A percentile compares a stretch with the other conserved stretches of the same genome.
Conservation (phyloP, 495 filamentous ascomycete species). For the Coniosporium apollinis region DNA sequence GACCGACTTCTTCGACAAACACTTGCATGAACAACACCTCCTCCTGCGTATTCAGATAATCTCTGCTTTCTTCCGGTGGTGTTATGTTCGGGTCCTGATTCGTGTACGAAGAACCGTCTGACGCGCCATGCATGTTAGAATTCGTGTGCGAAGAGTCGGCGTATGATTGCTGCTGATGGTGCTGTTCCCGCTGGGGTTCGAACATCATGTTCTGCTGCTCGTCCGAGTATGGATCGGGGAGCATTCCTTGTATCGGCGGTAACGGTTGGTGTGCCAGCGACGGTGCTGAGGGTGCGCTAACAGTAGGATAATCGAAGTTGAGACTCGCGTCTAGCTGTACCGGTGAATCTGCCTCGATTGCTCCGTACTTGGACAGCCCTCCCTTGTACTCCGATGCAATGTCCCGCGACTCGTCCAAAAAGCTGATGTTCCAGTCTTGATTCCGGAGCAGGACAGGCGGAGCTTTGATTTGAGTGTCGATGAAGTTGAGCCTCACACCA, state of each 20-base stretch:
- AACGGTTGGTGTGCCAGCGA: constrained; percentile 25
- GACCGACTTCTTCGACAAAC: constrained; percentile 77
- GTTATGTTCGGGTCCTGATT: constrained; percentile 23
- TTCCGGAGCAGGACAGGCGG: constrained; percentile 49
- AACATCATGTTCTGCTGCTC: constrained; percentile 14
- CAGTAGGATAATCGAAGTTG: constrained; percentile 24
- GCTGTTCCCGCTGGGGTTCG: constrained; percentile 4
- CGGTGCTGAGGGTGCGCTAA: constrained; percentile 19
- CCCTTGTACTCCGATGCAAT: constrained; percentile 89
- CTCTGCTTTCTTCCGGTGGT: constrained; percentile 14
- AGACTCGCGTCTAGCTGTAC: constrained; percentile 23
- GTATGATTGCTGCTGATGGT: constrained; percentile 13
- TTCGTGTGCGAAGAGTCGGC: constrained; percentile 22
- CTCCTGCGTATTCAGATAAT: constrained; percentile 50
- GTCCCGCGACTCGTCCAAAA: constrained; percentile 76
- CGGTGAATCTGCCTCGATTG: constrained; percentile 22
- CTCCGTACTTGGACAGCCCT: constrained; percentile 58
- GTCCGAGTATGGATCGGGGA: constrained; percentile 21
- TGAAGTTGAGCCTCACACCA: constrained; percentile 82
- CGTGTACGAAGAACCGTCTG: constrained; percentile 22
- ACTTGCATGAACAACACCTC: constrained; percentile 76
- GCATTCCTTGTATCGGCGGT: constrained; percentile 25
- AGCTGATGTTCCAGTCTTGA: constrained; percentile 54
- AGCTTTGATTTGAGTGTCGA: constrained; percentile 58
- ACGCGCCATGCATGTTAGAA: no score